Percentiles rank a stretch among this genome's conserved stretches.
Conservation (phyloP, 352 stramenopile species). For the Phytopythium vexans region DNA sequence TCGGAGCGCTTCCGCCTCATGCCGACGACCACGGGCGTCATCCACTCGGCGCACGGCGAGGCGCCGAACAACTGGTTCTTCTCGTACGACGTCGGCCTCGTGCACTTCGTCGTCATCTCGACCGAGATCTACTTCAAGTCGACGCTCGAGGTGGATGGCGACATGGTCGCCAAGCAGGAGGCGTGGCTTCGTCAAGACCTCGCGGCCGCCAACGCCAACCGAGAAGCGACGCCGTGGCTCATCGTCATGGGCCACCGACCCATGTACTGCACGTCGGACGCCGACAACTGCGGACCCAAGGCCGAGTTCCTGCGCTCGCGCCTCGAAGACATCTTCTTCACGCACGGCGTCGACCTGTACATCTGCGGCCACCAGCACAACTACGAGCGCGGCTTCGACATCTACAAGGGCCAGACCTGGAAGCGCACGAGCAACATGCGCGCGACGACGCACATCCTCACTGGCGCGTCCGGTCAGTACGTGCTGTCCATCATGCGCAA, state of each 20-base stretch:
- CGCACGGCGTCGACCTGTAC: constrained; percentile 84
- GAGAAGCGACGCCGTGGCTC: constrained; percentile 67
- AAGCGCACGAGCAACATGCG: constrained; percentile 76
- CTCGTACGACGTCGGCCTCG: constrained; percentile 82
- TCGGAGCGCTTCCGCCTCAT: constrained; percentile 84
- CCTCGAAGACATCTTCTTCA: constrained; percentile 80
- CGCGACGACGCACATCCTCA: constrained; percentile 88
- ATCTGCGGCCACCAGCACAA: constrained; percentile 90
- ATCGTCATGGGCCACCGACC: constrained; percentile 84
- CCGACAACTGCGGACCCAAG: constrained; percentile 64
- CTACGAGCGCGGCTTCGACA: constrained; percentile 86
- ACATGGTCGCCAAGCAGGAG: constrained; percentile 57
- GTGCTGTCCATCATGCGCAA: constrained; percentile 78
- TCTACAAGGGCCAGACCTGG: constrained; percentile 65
- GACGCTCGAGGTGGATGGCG: constrained; percentile 40
- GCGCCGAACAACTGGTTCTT: constrained; percentile 90
- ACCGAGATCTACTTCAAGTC: constrained; percentile 90
- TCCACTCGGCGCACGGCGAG: constrained; percentile 44
- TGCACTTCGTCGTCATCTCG: constrained; percentile 84
- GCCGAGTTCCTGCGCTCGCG: constrained; percentile 52
- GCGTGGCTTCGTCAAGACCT: constrained; percentile 67
- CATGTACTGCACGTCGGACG: constrained; percentile 87
- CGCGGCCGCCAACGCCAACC: constrained; percentile 55
- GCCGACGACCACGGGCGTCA: constrained; percentile 66
- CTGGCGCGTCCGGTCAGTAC: constrained; percentile 84